Conservation (phyloP, 768 basidiomycete genomes). For the Termitomyces sp. region DNA sequence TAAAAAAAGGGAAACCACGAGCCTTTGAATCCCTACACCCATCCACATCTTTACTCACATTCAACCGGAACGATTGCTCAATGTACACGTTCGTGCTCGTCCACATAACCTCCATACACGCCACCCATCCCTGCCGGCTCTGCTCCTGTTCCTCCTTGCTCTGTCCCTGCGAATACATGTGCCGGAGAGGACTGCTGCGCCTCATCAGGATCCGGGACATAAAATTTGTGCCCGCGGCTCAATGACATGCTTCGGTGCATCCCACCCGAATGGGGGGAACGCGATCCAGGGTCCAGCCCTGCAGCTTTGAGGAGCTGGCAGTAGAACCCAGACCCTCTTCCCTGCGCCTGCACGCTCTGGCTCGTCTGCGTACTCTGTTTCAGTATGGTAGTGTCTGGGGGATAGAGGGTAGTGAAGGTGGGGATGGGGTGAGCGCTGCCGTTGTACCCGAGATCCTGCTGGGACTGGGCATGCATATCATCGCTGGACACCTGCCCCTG, state of each 20-base stretch:
- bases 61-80: background rate
- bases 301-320: conserved; percentile 17
- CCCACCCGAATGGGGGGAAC: background rate
- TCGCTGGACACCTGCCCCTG: background rate
- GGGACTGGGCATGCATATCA: background rate
- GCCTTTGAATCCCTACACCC: background rate
- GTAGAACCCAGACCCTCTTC: background rate
- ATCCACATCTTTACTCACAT: background rate
- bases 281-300: conserved; percentile 2
- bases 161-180: background rate
- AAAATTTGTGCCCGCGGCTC: background rate
- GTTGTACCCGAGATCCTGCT: background rate
- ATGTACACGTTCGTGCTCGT: background rate
- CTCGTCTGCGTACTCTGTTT: background rate
- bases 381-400: background rate
- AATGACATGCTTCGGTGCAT: conserved; percentile 15
- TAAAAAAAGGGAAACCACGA: background rate
- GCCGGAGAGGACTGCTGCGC: background rate
- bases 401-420: background rate
- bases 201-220: background rate
- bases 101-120: conserved; percentile 28
- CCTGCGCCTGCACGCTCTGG: background rate
- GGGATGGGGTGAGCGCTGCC: background rate
- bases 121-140: conserved; percentile 17
- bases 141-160: background rate